Conservation (phyloP, 2,329 filamentous ascomycete species). For the Chrysoporthe cubensis region DNA sequence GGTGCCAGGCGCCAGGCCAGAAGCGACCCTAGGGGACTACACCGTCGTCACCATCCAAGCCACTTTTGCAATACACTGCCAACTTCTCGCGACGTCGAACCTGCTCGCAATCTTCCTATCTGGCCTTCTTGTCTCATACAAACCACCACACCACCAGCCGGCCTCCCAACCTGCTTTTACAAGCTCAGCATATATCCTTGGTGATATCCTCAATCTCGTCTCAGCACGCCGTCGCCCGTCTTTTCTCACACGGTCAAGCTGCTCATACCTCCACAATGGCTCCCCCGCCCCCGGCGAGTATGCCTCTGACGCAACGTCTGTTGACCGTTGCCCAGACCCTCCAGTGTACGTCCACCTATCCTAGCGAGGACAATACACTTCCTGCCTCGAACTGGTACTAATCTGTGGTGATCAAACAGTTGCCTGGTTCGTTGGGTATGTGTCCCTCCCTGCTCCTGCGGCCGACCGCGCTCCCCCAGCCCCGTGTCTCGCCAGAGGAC, state of each 20-base stretch:
- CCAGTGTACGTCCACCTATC: conserved; percentile 71
- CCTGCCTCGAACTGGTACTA: conserved; percentile 38
- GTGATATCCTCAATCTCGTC: too few relatives aligned
- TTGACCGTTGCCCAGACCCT: conserved; percentile 82
- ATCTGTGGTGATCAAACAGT: conserved; percentile 50
- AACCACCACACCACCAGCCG: background rate
- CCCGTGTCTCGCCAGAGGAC: conserved; percentile 24
- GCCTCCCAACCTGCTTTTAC: background rate
- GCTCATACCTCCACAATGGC: conserved; percentile 55
- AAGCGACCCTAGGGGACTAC: background rate
- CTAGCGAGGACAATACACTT: conserved; percentile 27
- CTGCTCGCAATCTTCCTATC: background rate
- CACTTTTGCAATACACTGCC: conserved; percentile 24
- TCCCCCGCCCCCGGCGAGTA: conserved; percentile 70
- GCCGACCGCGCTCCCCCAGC: conserved; percentile 21
- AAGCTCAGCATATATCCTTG: background rate
- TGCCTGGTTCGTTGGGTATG: conserved; percentile 82
- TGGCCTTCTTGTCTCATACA: conserved; percentile 5
- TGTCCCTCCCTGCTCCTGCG: conserved; percentile 36
- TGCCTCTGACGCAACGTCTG: conserved; percentile 76
- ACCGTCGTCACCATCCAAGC: conserved; percentile 29
- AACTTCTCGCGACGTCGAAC: conserved; percentile 18
- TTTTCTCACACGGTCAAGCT: background rate
- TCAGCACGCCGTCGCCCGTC: background rate
- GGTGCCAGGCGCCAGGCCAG: background rate